Evolutionary conservation across 169 alveolate genomes (phyloP), one percentile per base, ranked within the genome.

Genomic region (Cryptosporidium xiaoi): DNA sequence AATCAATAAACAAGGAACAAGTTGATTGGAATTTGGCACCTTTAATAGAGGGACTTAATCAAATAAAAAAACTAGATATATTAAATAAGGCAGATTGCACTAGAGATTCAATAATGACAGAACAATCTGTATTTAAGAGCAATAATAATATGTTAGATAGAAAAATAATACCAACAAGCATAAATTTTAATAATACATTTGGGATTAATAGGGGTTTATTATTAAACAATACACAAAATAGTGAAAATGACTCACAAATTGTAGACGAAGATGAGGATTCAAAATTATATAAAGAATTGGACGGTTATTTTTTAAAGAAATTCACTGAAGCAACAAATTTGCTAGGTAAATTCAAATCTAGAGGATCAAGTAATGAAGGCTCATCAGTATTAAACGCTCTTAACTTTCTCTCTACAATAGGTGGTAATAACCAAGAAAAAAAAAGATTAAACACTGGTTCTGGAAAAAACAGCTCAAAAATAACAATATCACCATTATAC

Each of bases 21-120:
- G 77, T 55, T 36, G 64, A 77, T 5, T 20, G 71, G 2, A 62
- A 55, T 44, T 24, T 77, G 16, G 3, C 18, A 48, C 71, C 87
- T 8, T 46, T 77, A 27, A 66, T 40, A 16, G 71, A 77, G 8
- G 71, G 77, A 3, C 27, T 77, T n/a, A 56, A n/a, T 29, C 15
- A 31, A 31, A 77, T 77, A 27, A 36, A 62, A 24, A 77, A 62
- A 66, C 31, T 40, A 2, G 71, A 77, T 31, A 44, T 77, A n/a
- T 77, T 77, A 36, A 77, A 77, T 56, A 77, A 77, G 3, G 69
- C 87, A 55, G 87, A 77, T 20, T 77, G 87, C 15, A 77, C 87
- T 15, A 77, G 51, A 29, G 87, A 77, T 60, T 77, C 87, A 15
- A 15, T 77, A 33, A 12, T 77, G 33, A 77, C 65, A 44, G 87